phyloP scores from a whole-genome alignment of 108 stramenopile genomes.

The Halocafeteria seosinensis region DNA sequence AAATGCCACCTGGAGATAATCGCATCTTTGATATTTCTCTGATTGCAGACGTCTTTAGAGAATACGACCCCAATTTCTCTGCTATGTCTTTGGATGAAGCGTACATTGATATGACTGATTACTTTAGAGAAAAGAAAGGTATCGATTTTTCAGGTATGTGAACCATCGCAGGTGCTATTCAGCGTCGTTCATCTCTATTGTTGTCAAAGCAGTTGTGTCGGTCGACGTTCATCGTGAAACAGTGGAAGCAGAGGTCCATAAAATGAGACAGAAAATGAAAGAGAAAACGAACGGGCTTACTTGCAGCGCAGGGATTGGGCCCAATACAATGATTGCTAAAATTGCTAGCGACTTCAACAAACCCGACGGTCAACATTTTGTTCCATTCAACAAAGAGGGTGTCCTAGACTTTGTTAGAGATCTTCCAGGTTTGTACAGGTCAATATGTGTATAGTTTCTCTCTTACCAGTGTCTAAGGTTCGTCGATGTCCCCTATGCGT shows the following conservation, averaged over 20 bases:
- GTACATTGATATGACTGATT: slow-evolving; percentile 64
- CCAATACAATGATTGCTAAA: slow-evolving; percentile 72
- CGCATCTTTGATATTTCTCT: no score
- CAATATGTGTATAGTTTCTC: neutral
- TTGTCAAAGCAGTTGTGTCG: no score
- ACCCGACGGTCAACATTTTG: slow-evolving; percentile 75
- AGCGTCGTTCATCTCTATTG: no score
- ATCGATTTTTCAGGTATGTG: neutral
- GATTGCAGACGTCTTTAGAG: slow-evolving; percentile 45
- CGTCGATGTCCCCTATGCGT: neutral
- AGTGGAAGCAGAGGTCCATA: no score
- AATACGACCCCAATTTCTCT: slow-evolving; percentile 63
- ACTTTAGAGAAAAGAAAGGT: neutral
- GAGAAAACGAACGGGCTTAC: slow-evolving; percentile 69
- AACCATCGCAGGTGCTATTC: no score
- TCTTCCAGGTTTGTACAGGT: slow-evolving; percentile 17
- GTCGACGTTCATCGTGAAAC: no score
- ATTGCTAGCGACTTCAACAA: slow-evolving; percentile 75
- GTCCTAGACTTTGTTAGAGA: slow-evolving; percentile 52
- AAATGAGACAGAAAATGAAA: no score
- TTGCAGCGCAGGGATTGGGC: slow-evolving; percentile 73
- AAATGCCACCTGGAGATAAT: no score
- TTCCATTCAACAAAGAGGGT: slow-evolving; percentile 38
- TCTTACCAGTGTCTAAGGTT: slow-evolving; percentile 13
- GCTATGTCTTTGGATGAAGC: slow-evolving; percentile 73